Percentiles rank a stretch among this genome's conserved stretches.
Conservation (phyloP, 352 stramenopile species). For the Globisporangium takayamanum region DNA sequence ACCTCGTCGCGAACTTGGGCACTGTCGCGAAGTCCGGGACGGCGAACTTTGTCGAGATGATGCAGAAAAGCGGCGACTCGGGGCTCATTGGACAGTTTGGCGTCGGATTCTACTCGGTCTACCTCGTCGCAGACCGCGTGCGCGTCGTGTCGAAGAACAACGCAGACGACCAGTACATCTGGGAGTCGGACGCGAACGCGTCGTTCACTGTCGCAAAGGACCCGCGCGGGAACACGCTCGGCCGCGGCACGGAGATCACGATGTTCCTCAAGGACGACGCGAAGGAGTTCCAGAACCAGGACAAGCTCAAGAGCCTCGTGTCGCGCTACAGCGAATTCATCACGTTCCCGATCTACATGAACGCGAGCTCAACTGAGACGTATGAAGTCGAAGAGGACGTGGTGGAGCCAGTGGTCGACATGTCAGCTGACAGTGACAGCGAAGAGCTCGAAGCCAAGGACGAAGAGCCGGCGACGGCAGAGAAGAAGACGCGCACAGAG, state of each 20-base stretch:
- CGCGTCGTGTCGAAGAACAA: constrained; percentile 97
- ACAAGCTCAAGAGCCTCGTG: constrained; percentile 94
- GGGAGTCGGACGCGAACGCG: constrained; percentile 96
- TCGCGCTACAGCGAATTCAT: constrained; percentile 99
- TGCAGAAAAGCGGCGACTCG: constrained; percentile 89
- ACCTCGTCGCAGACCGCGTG: constrained; percentile 95
- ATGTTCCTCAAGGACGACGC: constrained; percentile 99
- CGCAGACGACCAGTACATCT: constrained; percentile 97
- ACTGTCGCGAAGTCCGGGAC: constrained; percentile 98
- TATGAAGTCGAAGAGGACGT: constrained; percentile 88
- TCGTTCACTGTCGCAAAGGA: constrained; percentile 96
- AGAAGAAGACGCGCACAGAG: constrained; percentile 87
- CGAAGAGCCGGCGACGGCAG: constrained; percentile 31
- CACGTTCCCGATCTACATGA: constrained; percentile 98
- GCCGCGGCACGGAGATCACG: constrained; percentile 97
- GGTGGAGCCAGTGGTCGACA: constrained; percentile 52
- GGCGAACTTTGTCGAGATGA: constrained; percentile 97
- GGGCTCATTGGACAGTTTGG: constrained; percentile 99
- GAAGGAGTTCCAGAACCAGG: constrained; percentile 92
- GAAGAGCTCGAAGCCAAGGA: constrained; percentile 37
- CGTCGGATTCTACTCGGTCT: constrained; percentile 99
- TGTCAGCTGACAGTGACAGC: constrained; percentile 30
- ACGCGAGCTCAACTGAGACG: constrained; percentile 88
- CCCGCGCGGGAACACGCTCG: constrained; percentile 93
- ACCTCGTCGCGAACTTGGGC: constrained; percentile 95